Percentiles rank a stretch among this genome's conserved stretches.
These are phyloP conservation scores for Mucor sp. DNA, from an alignment of 371 early-diverging fungal species.

Conservation along the genomic window DNA sequence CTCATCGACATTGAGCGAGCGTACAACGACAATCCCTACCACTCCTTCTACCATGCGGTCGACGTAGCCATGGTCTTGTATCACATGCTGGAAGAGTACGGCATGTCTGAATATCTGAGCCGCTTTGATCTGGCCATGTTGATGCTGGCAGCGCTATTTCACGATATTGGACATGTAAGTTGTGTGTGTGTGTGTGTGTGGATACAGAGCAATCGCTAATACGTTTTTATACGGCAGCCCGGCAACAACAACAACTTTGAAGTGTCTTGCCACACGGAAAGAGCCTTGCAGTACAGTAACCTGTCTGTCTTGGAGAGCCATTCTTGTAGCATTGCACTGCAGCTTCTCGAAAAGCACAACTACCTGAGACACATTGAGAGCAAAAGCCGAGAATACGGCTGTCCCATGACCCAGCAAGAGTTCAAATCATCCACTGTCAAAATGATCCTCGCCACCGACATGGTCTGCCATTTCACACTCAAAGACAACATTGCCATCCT, in stretches of 20 bases:
- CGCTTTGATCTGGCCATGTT: conserved; percentile 71
- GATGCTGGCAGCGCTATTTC: conserved; percentile 82
- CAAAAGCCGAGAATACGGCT: conserved; percentile 18
- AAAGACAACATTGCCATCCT: conserved; percentile 55
- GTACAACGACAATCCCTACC: conserved; percentile 82
- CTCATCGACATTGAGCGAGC: conserved; percentile 77
- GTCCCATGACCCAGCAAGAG: conserved; percentile 38
- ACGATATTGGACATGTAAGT: conserved; percentile 90
- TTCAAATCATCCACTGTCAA: conserved; percentile 53
- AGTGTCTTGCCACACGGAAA: conserved; percentile 76
- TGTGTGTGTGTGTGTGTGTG: background rate
- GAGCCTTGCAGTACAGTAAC: conserved; percentile 67
- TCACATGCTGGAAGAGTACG: conserved; percentile 67
- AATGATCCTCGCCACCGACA: conserved; percentile 85
- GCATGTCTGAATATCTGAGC: conserved; percentile 60
- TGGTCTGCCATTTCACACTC: conserved; percentile 80
- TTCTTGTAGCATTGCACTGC: conserved; percentile 70
- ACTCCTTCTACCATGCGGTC: conserved; percentile 87
- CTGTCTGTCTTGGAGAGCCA: conserved; percentile 84
- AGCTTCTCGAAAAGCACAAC: conserved; percentile 69
- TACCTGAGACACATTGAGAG: conserved; percentile 52
- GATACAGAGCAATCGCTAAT: background rate
- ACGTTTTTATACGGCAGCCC: conserved; percentile 55
- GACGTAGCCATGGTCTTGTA: conserved; percentile 84
- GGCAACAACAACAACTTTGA: conserved; percentile 91